phyloP scores from a whole-genome alignment of 129 eudicot genomes.

The Flaveria robusta region DNA sequence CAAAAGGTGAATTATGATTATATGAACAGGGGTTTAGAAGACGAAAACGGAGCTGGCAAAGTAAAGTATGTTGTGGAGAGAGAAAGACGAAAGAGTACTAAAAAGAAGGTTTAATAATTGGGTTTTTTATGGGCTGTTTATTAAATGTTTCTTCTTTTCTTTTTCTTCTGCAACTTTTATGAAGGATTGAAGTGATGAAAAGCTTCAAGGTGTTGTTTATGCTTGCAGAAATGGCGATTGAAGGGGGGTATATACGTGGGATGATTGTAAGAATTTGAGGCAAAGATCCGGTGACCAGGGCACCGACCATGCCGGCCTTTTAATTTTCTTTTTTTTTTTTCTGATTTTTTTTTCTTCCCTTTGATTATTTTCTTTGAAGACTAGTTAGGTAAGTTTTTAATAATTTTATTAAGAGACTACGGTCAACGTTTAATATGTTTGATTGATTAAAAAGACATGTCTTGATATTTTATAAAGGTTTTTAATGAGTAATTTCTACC shows the following conservation, averaged over 20 bases:
- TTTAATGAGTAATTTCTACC: too few species aligned
- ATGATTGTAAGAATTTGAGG: conserved; percentile 14
- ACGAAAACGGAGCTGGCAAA: conserved; percentile 42
- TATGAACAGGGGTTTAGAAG: conserved; percentile 11
- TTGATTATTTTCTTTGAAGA: too few species aligned
- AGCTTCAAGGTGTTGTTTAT: conserved; percentile 12
- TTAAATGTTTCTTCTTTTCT: conserved; percentile 2
- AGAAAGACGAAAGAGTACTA: conserved; percentile 30
- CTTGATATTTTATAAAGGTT: too few species aligned
- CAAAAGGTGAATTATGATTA: conserved; percentile 22
- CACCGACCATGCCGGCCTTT: conserved; percentile 32
- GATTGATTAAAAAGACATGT: too few species aligned
- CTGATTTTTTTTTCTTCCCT: conserved; percentile 6
- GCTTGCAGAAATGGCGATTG: conserved; percentile 5
- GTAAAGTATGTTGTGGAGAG: conserved; percentile 27
- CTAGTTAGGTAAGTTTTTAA: too few species aligned
- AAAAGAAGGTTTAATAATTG: conserved; percentile 43
- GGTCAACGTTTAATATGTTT: too few species aligned
- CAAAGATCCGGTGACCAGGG: conserved; percentile 38
- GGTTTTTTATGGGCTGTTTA: conserved; percentile 17
- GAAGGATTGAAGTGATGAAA: conserved; percentile 12
- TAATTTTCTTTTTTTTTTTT: conserved; percentile 17
- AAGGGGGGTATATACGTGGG: conserved; percentile 14
- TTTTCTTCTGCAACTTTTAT: conserved; percentile 20
- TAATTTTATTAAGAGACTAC: too few species aligned